phyloP scores from a whole-genome alignment of 768 basidiomycete genomes.

The Mrakia hoshinonis region DNA sequence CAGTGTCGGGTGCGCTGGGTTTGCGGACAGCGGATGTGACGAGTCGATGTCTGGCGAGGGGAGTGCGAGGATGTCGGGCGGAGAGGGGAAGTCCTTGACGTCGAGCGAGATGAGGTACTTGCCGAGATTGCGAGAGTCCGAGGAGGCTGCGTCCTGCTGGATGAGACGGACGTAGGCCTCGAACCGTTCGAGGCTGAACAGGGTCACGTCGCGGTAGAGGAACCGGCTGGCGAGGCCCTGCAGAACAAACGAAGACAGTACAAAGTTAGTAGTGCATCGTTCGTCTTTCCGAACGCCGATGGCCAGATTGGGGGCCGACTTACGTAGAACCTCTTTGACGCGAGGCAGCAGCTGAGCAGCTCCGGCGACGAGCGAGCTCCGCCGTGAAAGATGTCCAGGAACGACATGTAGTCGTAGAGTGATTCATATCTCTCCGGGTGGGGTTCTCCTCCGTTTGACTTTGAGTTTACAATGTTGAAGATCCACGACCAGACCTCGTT shows the following conservation, averaged over 20 bases:
- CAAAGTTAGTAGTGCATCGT: neutral
- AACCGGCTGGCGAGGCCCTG: neutral
- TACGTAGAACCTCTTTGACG: neutral
- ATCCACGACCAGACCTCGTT: constrained; percentile 4
- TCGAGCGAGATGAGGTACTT: neutral
- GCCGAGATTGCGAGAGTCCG: neutral
- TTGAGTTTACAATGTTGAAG: neutral
- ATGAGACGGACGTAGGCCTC: neutral
- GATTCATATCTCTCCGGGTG: neutral
- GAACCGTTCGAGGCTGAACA: neutral
- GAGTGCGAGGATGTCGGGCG: neutral
- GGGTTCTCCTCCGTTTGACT: neutral
- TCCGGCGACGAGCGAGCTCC: neutral
- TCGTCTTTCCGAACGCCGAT: neutral
- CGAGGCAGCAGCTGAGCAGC: neutral
- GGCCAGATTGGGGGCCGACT: neutral
- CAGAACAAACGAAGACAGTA: neutral
- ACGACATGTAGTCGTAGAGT: neutral
- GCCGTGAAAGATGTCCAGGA: neutral
- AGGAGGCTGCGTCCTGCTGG: neutral
- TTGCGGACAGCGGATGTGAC: too few species aligned
- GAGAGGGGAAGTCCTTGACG: neutral
- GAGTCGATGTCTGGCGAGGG: neutral
- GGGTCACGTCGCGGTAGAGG: constrained; percentile 2
- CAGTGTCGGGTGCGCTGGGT: neutral